phyloP scores from a whole-genome alignment of 192 early-diverging fungal genomes.

The Fimicolochytrium jonesii region DNA sequence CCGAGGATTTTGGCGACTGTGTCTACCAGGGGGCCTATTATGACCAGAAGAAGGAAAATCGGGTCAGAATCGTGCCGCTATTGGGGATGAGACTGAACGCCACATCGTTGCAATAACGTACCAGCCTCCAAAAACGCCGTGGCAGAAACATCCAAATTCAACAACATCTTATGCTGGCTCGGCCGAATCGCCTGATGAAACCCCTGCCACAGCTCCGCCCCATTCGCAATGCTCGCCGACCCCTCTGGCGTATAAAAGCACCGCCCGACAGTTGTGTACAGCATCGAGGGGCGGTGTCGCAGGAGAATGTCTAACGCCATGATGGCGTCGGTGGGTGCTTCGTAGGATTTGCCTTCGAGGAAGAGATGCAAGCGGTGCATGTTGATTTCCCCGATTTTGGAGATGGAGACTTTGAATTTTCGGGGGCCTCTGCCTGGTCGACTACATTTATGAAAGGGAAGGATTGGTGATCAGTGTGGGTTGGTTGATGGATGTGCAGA shows the following conservation, averaged over 20 bases:
- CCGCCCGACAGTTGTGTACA: slow-evolving; percentile 74
- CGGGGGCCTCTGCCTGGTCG: slow-evolving; percentile 38
- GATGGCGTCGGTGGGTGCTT: slow-evolving; percentile 51
- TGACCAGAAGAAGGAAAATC: background rate
- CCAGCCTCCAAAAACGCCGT: slow-evolving; percentile 56
- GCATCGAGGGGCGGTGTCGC: slow-evolving; percentile 70
- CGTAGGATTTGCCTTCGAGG: slow-evolving; percentile 38
- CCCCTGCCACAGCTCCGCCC: slow-evolving; percentile 89
- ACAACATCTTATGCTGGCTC: slow-evolving; percentile 53
- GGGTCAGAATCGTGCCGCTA: background rate
- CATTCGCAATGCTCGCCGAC: slow-evolving; percentile 55
- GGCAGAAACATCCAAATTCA: slow-evolving; percentile 59
- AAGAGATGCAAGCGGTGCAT: slow-evolving; percentile 47
- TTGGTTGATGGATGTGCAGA: no score
- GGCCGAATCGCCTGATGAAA: slow-evolving; percentile 89
- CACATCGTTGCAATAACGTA: no score
- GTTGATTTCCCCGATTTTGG: slow-evolving; percentile 62
- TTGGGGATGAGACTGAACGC: no score
- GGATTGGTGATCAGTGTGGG: no score
- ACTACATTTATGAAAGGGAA: no score
- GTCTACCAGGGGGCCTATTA: slow-evolving; percentile 59
- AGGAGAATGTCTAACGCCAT: slow-evolving; percentile 74
- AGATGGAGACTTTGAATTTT: slow-evolving; percentile 62
- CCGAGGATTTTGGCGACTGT: slow-evolving; percentile 64
- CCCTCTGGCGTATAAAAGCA: slow-evolving; percentile 83